These are phyloP conservation scores for Furcasterigmium furcatum DNA, from an alignment of 2,329 filamentous ascomycete genomes.

Conservation along the genomic window DNA sequence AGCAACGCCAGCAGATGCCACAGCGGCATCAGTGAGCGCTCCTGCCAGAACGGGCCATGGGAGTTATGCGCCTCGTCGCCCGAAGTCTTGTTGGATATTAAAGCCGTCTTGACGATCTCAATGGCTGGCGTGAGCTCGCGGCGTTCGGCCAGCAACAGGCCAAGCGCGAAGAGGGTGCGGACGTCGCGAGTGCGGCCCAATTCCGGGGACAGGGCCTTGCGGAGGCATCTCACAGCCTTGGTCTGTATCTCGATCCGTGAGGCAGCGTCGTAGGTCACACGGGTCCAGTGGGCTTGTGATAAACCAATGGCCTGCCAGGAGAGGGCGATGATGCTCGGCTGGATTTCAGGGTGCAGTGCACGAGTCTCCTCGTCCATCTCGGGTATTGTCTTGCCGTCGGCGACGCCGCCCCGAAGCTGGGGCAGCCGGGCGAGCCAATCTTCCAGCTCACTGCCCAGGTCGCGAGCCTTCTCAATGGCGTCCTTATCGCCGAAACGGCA, in stretches of 20 bases:
- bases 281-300: constrained; percentile 83
- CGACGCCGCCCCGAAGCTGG: constrained; percentile 23
- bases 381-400: constrained; percentile 22
- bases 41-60: constrained; percentile 54
- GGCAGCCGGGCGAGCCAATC: constrained; percentile 66
- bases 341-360: constrained; percentile 40
- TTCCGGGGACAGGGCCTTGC: constrained; percentile 67
- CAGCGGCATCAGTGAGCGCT: constrained; percentile 68
- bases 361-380: constrained; percentile 25
- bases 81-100: constrained; percentile 56
- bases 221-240: constrained; percentile 73
- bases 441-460: constrained; percentile 69
- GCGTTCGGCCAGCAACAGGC: constrained; percentile 83
- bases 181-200: constrained; percentile 65
- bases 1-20: constrained; percentile 91
- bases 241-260: constrained; percentile 70
- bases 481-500: constrained; percentile 75
- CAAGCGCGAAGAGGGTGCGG: constrained; percentile 76
- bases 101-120: constrained; percentile 73
- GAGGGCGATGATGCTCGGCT: constrained; percentile 60
- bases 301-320: constrained; percentile 85
- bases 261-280: constrained; percentile 72
- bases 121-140: constrained; percentile 78
- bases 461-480: constrained; percentile 75
- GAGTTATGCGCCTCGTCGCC: constrained; percentile 36